Percentiles rank a stretch among this genome's conserved stretches.
Conservation (phyloP, 805 yeast species). For the Trichomonascus vanleenenianus region DNA sequence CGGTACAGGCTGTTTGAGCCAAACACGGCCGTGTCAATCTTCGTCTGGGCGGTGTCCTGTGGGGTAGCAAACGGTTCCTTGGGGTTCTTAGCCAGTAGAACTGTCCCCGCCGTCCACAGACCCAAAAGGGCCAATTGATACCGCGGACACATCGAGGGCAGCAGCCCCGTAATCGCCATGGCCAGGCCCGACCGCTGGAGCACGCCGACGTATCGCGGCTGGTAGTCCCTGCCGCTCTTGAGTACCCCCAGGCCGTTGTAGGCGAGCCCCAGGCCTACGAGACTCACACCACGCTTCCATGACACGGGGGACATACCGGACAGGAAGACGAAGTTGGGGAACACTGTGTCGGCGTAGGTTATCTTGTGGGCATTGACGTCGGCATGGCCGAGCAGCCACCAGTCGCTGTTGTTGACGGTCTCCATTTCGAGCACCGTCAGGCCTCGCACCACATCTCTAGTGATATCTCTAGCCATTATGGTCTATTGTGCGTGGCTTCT, state of each 20-base stretch:
- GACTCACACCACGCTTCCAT: conserved; percentile 11
- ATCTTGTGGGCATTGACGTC: conserved; percentile 17
- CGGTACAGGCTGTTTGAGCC: conserved; percentile 19
- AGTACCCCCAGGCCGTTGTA: conserved; percentile 16
- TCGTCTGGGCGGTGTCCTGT: conserved; percentile 27
- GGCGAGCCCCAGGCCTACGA: conserved; percentile 25
- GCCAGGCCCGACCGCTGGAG: conserved; percentile 26
- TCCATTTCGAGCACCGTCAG: conserved; percentile 27
- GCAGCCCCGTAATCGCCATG: conserved; percentile 16
- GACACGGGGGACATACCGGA: conserved; percentile 22
- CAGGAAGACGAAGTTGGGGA: conserved; percentile 26
- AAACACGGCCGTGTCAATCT: conserved; percentile 23
- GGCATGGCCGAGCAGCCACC: conserved; percentile 18
- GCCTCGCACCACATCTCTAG: conserved; percentile 25
- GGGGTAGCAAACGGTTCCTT: conserved; percentile 24
- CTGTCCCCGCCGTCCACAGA: conserved; percentile 23
- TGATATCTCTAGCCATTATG: conserved; percentile 19
- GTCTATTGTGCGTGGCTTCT: too few species aligned
- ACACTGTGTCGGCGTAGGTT: conserved; percentile 25
- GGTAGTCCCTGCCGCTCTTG: conserved; percentile 7
- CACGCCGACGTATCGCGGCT: conserved; percentile 23
- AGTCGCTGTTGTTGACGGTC: conserved; percentile 15
- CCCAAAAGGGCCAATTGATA: conserved; percentile 16
- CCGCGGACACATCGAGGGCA: conserved; percentile 9
- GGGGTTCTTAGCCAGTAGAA: conserved; percentile 20